Conservation (phyloP, 2,329 filamentous ascomycete species). For the Fusarium setosum region DNA sequence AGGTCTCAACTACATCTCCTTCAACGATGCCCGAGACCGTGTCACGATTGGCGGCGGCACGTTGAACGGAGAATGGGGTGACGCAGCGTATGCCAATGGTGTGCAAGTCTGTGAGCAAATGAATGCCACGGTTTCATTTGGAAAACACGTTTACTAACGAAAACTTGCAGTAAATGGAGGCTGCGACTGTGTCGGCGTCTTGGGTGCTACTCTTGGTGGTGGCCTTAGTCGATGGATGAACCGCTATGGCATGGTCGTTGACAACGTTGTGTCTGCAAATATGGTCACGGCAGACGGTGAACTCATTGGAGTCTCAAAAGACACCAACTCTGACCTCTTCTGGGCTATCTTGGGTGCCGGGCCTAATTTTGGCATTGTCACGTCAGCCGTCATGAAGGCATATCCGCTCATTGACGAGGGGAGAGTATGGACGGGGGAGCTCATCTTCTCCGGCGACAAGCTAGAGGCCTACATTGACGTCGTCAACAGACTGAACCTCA, state of each 20-base stretch:
- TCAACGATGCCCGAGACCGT: background rate
- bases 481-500: slow-evolving; percentile 50
- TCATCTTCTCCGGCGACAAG: slow-evolving; percentile 40
- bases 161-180: background rate
- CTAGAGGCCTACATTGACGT: slow-evolving; percentile 48
- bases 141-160: background rate
- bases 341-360: slow-evolving; percentile 47
- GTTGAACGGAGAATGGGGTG: background rate
- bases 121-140: background rate
- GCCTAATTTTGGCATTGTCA: slow-evolving; percentile 61
- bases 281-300: slow-evolving; percentile 36
- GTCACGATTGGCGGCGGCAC: background rate
- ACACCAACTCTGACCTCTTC: slow-evolving; percentile 49
- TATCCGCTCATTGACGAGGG: slow-evolving; percentile 44
- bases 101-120: background rate
- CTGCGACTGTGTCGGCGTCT: slow-evolving; percentile 21
- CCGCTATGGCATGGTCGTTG: slow-evolving; percentile 36
- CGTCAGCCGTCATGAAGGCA: slow-evolving; percentile 57
- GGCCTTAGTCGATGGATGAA: slow-evolving; percentile 19
- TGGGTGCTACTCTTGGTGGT: slow-evolving; percentile 33
- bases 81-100: background rate
- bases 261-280: slow-evolving; percentile 46
- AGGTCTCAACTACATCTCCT: background rate
- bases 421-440: slow-evolving; percentile 37
- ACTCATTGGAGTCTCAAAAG: slow-evolving; percentile 36